Percentiles rank a stretch among this genome's conserved stretches.
phyloP scores from a whole-genome alignment of 2,329 filamentous ascomycete genomes.

The Iodosphaeria phyllophila region DNA sequence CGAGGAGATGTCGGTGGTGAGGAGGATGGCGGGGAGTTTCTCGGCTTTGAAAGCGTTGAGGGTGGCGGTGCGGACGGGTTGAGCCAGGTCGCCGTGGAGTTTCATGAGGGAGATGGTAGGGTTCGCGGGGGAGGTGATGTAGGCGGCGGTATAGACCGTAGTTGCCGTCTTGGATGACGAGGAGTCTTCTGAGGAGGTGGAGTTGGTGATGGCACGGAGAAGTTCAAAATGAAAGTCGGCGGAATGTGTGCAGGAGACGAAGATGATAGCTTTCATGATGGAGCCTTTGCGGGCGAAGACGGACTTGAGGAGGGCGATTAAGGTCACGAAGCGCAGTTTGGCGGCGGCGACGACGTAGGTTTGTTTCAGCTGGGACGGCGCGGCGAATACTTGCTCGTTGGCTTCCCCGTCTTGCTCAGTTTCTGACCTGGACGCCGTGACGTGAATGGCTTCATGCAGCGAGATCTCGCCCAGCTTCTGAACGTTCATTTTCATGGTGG shows the following conservation, averaged over 20 bases:
- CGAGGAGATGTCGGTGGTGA: conserved; percentile 91
- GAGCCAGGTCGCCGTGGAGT: conserved; percentile 81
- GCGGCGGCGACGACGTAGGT: conserved; percentile 74
- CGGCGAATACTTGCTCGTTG: conserved; percentile 47
- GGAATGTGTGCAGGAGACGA: conserved; percentile 91
- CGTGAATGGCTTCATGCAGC: conserved; percentile 77
- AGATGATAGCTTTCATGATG: conserved; percentile 92
- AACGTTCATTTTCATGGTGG: conserved; percentile 95
- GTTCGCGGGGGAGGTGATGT: conserved; percentile 60
- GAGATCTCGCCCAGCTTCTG: conserved; percentile 89
- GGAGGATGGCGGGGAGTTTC: conserved; percentile 58
- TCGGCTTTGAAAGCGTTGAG: conserved; percentile 61
- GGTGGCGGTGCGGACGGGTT: conserved; percentile 73
- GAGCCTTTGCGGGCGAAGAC: conserved; percentile 77
- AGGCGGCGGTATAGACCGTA: conserved; percentile 50
- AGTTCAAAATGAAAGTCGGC: conserved; percentile 93
- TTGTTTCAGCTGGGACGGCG: conserved; percentile 86
- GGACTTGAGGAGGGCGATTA: conserved; percentile 68
- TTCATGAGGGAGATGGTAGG: conserved; percentile 57
- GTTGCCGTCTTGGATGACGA: conserved; percentile 26
- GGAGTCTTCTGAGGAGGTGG: too few relatives aligned
- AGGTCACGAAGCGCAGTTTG: conserved; percentile 76
- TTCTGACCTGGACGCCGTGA: conserved; percentile 45
- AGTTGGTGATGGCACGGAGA: conserved; percentile 27
- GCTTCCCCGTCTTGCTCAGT: conserved; percentile 26